phyloP scores from a whole-genome alignment of 139 green algal species.

The Asterochloris erici region DNA sequence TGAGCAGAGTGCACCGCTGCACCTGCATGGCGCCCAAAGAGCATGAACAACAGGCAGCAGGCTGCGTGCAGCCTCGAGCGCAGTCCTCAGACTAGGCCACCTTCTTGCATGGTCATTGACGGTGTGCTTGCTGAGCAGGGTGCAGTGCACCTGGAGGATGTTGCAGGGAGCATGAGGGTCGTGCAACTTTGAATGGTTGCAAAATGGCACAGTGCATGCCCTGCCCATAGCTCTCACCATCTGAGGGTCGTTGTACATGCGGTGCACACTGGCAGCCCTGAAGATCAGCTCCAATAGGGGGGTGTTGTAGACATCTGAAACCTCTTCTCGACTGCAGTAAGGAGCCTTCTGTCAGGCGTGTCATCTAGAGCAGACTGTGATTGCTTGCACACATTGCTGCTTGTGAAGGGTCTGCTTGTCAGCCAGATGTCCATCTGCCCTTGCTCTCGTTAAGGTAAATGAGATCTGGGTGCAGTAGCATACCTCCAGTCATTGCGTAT shows the following conservation, averaged over 20 bases:
- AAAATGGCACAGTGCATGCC: neutral
- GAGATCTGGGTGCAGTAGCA: neutral
- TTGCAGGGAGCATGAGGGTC: neutral
- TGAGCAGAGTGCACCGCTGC: slow-evolving; percentile 96
- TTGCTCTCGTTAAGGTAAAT: neutral
- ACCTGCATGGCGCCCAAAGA: slow-evolving; percentile 54
- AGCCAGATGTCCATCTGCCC: no score
- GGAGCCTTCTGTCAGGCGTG: neutral
- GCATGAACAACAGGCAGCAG: neutral
- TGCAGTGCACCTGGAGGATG: neutral
- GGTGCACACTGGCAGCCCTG: slow-evolving; percentile 81
- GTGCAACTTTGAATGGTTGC: neutral
- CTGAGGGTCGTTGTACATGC: slow-evolving; percentile 84
- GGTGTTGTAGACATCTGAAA: slow-evolving; percentile 81
- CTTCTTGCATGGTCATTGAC: neutral
- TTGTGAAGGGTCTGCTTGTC: no score
- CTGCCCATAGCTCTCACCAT: slow-evolving; percentile 57
- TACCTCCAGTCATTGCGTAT: slow-evolving; percentile 8
- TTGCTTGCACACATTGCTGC: neutral
- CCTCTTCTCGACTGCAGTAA: slow-evolving; percentile 76
- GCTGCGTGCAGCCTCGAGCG: neutral
- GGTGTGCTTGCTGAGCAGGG: neutral
- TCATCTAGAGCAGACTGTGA: neutral
- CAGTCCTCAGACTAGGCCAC: neutral
- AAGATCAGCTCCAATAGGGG: slow-evolving; percentile 93